These are phyloP conservation scores for Ascochyta koolunga DNA, from an alignment of 2,329 filamentous ascomycete species.

Conservation along the genomic window DNA sequence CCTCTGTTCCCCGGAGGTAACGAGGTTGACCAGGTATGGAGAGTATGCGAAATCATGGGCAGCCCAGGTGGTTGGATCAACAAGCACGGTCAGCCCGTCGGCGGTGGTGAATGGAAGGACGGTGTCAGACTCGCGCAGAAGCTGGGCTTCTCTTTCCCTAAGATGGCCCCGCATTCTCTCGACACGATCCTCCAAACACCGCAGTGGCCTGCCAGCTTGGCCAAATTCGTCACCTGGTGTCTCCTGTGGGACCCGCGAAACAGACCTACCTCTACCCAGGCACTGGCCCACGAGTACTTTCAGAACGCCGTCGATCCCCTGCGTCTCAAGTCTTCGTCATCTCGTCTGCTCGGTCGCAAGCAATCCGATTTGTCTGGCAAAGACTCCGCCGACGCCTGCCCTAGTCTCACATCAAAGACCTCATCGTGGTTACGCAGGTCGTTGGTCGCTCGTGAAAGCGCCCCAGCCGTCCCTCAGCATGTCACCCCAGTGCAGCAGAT, in stretches of 20 bases:
- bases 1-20: conserved; percentile 96
- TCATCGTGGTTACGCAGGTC: conserved; percentile 96
- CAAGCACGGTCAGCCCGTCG: conserved; percentile 83
- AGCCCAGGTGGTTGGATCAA: conserved; percentile 98
- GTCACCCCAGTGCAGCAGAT: conserved; percentile 47
- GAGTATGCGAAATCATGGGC: conserved; percentile 98
- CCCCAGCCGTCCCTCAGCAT: conserved; percentile 63
- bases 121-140: conserved; percentile 91
- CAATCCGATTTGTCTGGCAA: conserved; percentile 78
- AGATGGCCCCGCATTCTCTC: conserved; percentile 98
- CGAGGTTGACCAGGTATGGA: conserved; percentile 98
- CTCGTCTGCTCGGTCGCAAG: conserved; percentile 84
- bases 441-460: conserved; percentile 77
- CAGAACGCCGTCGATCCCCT: conserved; percentile 88
- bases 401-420: conserved; percentile 75
- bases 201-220: conserved; percentile 87
- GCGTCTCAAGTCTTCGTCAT: conserved; percentile 86
- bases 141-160: conserved; percentile 96
- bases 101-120: conserved; percentile 97
- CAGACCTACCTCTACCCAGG: conserved; percentile 89
- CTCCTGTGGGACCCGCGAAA: conserved; percentile 97
- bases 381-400: conserved; percentile 61
- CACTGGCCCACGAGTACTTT: conserved; percentile 96
- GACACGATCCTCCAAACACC: conserved; percentile 89
- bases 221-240: conserved; percentile 97